Conservation (phyloP, 805 yeast species). For the Saccharomycopsis olivae region DNA sequence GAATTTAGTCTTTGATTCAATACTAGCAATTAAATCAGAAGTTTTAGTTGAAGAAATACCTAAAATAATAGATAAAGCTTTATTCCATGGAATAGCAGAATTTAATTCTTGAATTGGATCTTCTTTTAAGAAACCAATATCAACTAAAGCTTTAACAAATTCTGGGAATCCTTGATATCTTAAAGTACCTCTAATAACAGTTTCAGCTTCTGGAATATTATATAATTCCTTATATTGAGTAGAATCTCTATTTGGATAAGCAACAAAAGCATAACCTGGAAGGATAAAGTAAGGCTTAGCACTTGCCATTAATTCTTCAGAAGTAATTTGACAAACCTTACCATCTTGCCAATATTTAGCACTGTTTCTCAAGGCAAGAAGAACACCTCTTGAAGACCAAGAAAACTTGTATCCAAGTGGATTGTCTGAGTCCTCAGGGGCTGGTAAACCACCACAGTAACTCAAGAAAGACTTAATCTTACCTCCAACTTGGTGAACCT, state of each 20-base stretch:
- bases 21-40: conserved; percentile 64
- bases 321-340: conserved; percentile 62
- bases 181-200: conserved; percentile 92
- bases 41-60: conserved; percentile 64
- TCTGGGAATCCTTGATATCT: conserved; percentile 99
- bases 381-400: conserved; percentile 98
- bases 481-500: conserved; percentile 86
- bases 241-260: conserved; percentile 98
- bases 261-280: conserved; percentile 91
- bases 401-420: conserved; percentile 98
- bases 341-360: conserved; percentile 89
- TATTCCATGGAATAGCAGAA: conserved; percentile 69
- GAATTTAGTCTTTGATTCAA: conserved; percentile 70
- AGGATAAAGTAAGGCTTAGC: conserved; percentile 92
- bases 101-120: conserved; percentile 51
- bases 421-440: conserved; percentile 95
- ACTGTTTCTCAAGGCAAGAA: conserved; percentile 87
- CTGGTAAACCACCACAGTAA: conserved; percentile 98
- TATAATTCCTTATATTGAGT: conserved; percentile 88
- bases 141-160: conserved; percentile 86
- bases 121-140: conserved; percentile 84
- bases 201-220: conserved; percentile 93
- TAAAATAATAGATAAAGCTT: conserved; percentile 66
- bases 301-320: conserved; percentile 89
- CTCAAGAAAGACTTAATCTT: conserved; percentile 89